A percentile compares a stretch with the other conserved stretches of the same genome.
These are phyloP conservation scores for Pholiota microspora DNA, from an alignment of 768 basidiomycete species.

Conservation along the genomic window DNA sequence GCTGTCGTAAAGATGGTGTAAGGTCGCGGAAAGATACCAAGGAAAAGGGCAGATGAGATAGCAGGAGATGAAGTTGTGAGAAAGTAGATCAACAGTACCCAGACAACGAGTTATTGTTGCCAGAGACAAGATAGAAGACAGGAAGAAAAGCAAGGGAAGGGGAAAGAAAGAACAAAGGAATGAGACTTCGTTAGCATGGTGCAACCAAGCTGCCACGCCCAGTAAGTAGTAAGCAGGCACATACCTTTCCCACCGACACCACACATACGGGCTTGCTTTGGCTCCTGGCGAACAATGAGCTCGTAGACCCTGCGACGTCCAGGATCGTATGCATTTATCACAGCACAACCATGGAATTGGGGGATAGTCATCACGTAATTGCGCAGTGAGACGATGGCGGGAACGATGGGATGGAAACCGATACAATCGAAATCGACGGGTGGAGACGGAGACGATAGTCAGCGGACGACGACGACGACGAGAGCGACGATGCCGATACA, in stretches of 20 bases:
- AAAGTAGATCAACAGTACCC: too few relatives aligned
- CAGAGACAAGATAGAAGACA: too few relatives aligned
- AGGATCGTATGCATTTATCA: constrained; percentile 18
- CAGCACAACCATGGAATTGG: constrained; percentile 22
- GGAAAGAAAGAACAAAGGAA: neutral
- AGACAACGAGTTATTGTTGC: too few relatives aligned
- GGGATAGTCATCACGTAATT: constrained; percentile 18
- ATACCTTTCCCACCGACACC: constrained; percentile 80
- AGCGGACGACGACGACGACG: neutral
- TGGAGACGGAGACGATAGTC: neutral
- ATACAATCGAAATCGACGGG: neutral
- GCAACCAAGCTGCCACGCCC: too few relatives aligned
- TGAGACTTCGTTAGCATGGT: neutral
- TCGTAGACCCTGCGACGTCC: constrained; percentile 69
- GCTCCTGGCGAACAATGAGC: constrained; percentile 84
- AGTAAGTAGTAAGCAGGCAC: constrained; percentile 5
- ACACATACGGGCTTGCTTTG: constrained; percentile 90
- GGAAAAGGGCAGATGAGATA: too few relatives aligned
- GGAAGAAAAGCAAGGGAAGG: neutral
- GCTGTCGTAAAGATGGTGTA: constrained; percentile 46
- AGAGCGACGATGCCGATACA: constrained; percentile 1
- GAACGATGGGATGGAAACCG: too few relatives aligned
- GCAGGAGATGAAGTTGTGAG: too few relatives aligned
- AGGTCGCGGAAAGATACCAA: too few relatives aligned
- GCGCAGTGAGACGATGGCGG: neutral